Percentiles rank a stretch among this genome's conserved stretches.
Conservation (phyloP, 2,329 filamentous ascomycete species). For the Neonectria punicea region DNA sequence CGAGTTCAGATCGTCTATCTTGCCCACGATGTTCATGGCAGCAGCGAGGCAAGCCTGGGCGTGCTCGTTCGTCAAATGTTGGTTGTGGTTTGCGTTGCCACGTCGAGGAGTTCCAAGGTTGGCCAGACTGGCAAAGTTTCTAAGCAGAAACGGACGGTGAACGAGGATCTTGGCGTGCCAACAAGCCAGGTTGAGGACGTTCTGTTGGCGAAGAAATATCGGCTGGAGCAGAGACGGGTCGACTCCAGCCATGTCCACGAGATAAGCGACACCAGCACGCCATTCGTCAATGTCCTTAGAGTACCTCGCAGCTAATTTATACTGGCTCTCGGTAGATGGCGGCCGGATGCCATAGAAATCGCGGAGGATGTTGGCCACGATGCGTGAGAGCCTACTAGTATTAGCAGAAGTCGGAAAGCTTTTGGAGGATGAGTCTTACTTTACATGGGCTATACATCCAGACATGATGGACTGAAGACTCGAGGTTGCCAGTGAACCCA, state of each 20-base stretch:
- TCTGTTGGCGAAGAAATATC: constrained; percentile 54
- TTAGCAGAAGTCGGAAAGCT: background rate
- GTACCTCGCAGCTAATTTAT: constrained; percentile 43
- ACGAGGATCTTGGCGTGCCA: constrained; percentile 56
- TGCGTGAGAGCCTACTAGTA: constrained; percentile 42
- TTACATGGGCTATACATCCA: constrained; percentile 48
- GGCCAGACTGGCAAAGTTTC: constrained; percentile 45
- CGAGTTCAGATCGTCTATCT: constrained; percentile 46
- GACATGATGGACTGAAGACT: constrained; percentile 42
- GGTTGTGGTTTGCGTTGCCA: constrained; percentile 38
- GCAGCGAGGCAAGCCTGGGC: constrained; percentile 48
- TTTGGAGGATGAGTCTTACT: constrained; percentile 33
- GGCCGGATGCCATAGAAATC: constrained; percentile 50
- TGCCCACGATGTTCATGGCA: constrained; percentile 52
- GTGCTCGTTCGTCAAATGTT: constrained; percentile 30
- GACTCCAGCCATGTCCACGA: constrained; percentile 51
- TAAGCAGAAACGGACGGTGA: constrained; percentile 51
- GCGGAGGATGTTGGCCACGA: constrained; percentile 48
- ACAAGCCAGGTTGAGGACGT: constrained; percentile 54
- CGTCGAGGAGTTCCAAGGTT: constrained; percentile 17
- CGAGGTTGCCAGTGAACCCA: background rate
- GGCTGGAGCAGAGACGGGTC: constrained; percentile 48
- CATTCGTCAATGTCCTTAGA: constrained; percentile 48
- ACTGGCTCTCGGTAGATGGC: constrained; percentile 39
- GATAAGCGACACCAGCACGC: constrained; percentile 47